A percentile compares a stretch with the other conserved stretches of the same genome.
Evolutionary conservation across 352 stramenopile genomes (phyloP).

Genomic region (Peronospora tabacina): DNA sequence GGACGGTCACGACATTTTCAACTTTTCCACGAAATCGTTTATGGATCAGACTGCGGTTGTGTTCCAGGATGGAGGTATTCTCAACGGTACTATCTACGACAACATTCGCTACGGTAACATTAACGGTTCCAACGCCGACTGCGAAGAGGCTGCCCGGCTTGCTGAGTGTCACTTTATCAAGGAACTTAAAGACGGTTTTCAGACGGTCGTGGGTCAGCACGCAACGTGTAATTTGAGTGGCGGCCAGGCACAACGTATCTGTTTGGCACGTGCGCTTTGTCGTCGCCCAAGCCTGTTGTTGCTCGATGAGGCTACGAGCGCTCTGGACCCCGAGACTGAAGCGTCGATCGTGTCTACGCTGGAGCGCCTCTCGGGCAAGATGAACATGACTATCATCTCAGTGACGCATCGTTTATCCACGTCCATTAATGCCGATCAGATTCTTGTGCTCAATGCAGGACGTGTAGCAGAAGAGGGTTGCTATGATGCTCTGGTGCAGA

Average conservation of each 20-base stretch:
- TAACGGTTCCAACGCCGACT: conserved; percentile 63
- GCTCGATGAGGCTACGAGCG: conserved; percentile 82
- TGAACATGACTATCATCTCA: conserved; percentile 86
- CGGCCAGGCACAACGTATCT: conserved; percentile 82
- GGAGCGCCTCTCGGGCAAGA: conserved; percentile 70
- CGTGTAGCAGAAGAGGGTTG: conserved; percentile 70
- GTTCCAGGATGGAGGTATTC: conserved; percentile 81
- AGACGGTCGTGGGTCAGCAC: conserved; percentile 81
- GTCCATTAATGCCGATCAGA: conserved; percentile 66
- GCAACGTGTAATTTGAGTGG: conserved; percentile 83
- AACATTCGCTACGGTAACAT: conserved; percentile 84
- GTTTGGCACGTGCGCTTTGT: conserved; percentile 71
- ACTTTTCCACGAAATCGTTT: conserved; percentile 82
- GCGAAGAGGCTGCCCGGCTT: conserved; percentile 67
- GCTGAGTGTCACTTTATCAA: conserved; percentile 82
- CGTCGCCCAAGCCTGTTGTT: conserved; percentile 73
- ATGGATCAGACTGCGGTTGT: conserved; percentile 84
- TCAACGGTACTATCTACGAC: conserved; percentile 85
- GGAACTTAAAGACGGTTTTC: conserved; percentile 71
- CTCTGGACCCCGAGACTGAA: conserved; percentile 80
- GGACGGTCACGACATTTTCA: conserved; percentile 78
- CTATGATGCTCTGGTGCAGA: conserved; percentile 63
- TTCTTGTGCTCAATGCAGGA: conserved; percentile 71
- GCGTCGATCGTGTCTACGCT: conserved; percentile 78
- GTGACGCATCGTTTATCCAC: conserved; percentile 87